phyloP scores from a whole-genome alignment of 257 asterid genomes.

The Cruciata laevipes region DNA sequence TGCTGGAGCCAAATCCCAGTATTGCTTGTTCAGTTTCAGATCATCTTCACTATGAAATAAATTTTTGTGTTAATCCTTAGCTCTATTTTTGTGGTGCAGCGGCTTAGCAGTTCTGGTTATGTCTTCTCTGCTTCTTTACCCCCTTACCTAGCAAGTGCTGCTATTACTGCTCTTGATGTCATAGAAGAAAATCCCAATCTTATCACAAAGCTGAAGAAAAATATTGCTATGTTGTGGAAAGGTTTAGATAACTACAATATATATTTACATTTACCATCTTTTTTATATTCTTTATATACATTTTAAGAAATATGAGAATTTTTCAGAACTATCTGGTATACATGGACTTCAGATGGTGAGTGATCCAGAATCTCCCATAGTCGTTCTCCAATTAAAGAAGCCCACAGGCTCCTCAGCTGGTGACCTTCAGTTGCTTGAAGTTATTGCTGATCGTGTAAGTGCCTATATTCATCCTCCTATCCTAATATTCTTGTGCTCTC shows the following conservation, averaged over 20 bases:
- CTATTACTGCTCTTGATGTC: background rate
- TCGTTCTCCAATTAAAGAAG: background rate
- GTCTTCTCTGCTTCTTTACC: slow-evolving; percentile 1
- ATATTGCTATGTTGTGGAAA: background rate
- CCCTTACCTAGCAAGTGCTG: slow-evolving; percentile 1
- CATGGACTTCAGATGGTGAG: background rate
- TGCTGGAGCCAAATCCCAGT: background rate
- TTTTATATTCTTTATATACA: no score
- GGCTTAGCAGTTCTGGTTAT: slow-evolving; percentile 46
- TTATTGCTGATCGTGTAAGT: background rate
- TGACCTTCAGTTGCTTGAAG: background rate
- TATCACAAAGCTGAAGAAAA: background rate
- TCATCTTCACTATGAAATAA: background rate
- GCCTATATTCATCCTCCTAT: background rate
- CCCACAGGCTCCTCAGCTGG: background rate
- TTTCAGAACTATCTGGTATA: background rate
- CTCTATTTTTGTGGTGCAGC: slow-evolving; percentile 35
- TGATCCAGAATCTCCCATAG: background rate
- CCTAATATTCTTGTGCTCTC: background rate
- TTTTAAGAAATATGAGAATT: no score
- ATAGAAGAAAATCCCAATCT: background rate
- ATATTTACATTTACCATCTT: background rate
- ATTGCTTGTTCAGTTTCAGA: background rate
- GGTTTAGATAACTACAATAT: background rate
- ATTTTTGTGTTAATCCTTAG: background rate